Base-by-base conservation (phyloP, 371 early-diverging fungal species). In the Mortierella sp. region DNA sequence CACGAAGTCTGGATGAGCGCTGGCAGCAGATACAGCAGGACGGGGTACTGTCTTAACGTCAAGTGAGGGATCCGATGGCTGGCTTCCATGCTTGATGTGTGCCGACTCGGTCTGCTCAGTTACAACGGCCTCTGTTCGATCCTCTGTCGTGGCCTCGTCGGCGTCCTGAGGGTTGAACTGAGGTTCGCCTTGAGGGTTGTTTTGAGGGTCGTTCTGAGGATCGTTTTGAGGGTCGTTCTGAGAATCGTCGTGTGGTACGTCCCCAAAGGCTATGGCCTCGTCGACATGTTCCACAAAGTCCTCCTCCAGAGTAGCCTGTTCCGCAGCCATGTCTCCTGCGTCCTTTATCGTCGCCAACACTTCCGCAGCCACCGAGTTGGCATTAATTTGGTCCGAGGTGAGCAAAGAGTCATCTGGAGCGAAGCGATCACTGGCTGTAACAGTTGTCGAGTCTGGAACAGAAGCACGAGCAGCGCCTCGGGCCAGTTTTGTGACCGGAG, bases 261-360 rank as follows among this genome's bases (percentile, higher is more conserved):
- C 63, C 21, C 46, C 11, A 21, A 16, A 46, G 58, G 68, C 68
- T 21, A 68, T 41, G 24, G 41, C 41, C 27, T 58, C 44, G 38
- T 58, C 44, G 49, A 29, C 46, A 51, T 75, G 65, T 51, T 65
- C 63, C 8, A 75, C 49, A 18, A 32, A 44, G 35, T 65, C 32
- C 35, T 75, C 48, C 24, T 75, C 68, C 46, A 35, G 63, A 60
- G 32, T 35, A 16, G 35, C 65, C 21, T 35, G 65, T 21, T 63
- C 35, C 6, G 10, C 68, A 24, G 68, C 38, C 43, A 41, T 41
- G 4, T 68, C 24, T 18, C 68, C 38, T 68, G 68, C 68, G 41
- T 65, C 51, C 16, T 49, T 68, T 51, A 75, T 60, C 3, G 65
- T 21, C 6, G 27, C 75, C 65, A 65, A 35, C 29, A 29, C 32